A percentile compares a stretch with the other conserved stretches of the same genome.
Evolutionary conservation across 1,139 yeast genomes (phyloP).

Genomic region (Kurtzmaniella quercitrusa): DNA sequence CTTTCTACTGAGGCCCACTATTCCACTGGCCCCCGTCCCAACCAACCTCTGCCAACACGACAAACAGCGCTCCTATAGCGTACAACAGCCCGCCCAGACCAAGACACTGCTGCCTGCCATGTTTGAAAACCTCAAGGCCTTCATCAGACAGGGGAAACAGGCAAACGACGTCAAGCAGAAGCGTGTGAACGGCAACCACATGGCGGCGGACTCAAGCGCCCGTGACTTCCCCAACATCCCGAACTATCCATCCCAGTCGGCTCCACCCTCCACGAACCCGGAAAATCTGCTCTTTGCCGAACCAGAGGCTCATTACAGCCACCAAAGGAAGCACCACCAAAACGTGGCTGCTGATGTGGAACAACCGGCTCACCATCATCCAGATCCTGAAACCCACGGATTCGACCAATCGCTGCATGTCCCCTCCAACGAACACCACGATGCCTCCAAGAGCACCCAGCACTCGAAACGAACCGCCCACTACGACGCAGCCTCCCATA

Average conservation of each 20-base stretch:
- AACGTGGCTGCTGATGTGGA: neutral
- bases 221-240: conserved; percentile 2
- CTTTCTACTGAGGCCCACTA: neutral
- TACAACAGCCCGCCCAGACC: neutral
- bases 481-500: conserved; percentile 51
- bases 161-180: conserved; percentile 45
- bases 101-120: conserved; percentile 14
- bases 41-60: neutral
- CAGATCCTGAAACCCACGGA: too few species aligned
- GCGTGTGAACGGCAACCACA: conserved; percentile 6
- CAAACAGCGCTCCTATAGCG: too few species aligned
- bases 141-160: conserved; percentile 80
- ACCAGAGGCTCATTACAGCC: neutral
- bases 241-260: conserved; percentile 3
- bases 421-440: neutral
- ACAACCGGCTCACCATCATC: too few species aligned
- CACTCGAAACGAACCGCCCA: conserved; percentile 28
- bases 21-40: neutral
- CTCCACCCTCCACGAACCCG: neutral
- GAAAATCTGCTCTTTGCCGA: neutral
- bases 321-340: neutral
- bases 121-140: conserved; percentile 67
- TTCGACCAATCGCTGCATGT: neutral
- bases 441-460: neutral
- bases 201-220: neutral